Base-by-base conservation (phyloP, 164 flowering plant genomes). In the Malania oleifera region DNA sequence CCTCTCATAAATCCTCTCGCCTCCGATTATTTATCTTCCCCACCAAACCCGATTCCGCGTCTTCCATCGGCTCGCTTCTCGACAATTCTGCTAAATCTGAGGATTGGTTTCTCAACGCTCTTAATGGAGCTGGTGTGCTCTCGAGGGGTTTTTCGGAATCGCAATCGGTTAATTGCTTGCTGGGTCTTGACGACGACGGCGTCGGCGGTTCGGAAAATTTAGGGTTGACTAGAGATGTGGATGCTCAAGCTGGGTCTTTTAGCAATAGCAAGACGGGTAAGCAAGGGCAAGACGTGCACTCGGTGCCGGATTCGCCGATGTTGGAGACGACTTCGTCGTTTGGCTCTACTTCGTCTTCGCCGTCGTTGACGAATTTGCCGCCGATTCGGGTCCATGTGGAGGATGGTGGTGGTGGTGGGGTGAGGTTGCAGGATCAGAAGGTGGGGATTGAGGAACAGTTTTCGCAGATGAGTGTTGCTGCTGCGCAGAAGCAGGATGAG, bases 281-380 rank as follows among this genome's bases (percentile, higher is more conserved):
- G 56, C 59, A 60, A 18, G 65, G 41, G 7, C 82, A 77, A 38
- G 84, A 82, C 58, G 78, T 83, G 19, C 89, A 80, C 15, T 80
- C 86, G 3, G 74, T 78, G 23, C 84, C 90, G 0, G 96, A 89
- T 70, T 86, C 96, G 28, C 87, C 88, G 23, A 75, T 88, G 89
- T n/a, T 85, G 60, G 98, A 92, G 53, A 87, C 84, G 0, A 61
- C 63, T 23, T 87, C 96, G 8, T 87, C 93, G 1, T 89, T 89
- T 29, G 87, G 86, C 53, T 81, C 95, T 3, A 71, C 87, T 23
- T 71, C 93, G 12, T 89, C 96, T 2, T 80, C 87, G 23, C 89
- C 87, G 17, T 80, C 80, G 5, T 68, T 85, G 44, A 75, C 82
- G 27, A 78, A 86, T 63, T 72, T 89, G 73, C 95, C 92, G 2